Evolutionary conservation across 1,284 basidiomycete species (phyloP), one percentile per base, ranked within the genome.

Genomic region (Marasmius oreades): DNA sequence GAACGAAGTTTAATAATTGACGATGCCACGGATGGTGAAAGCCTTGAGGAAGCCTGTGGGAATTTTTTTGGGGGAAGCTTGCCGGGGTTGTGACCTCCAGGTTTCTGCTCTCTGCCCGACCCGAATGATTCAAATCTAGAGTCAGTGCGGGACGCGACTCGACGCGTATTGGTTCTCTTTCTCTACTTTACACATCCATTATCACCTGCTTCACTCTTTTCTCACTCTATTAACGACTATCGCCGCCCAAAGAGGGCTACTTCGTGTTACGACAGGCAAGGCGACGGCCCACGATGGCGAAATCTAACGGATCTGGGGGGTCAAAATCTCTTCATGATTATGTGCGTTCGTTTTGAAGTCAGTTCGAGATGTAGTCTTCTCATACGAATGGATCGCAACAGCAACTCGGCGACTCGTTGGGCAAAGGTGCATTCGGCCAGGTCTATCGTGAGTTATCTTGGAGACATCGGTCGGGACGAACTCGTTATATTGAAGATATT

Each of bases 331-430:
- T 84, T 59, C 81, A 84, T 73, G 82, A 84, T 66, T 84, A 84
- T 66, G 81, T 84, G 63, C 59, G 80, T 74, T 22, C 18, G 33
- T n/a, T 48, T 31, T 11, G 16, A 31, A 45, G 39, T 47, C 33
- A 42, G 24, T 28, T 45, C n/a, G 22, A 20, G 36, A 43, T 37
- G 33, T 22, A 58, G 45, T 22, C 37, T 52, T 34, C 33, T 24
- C 28, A 24, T 22, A 44, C 10, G 26, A 7, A 22, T 37, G 22
- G 16, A 47, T 54, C 28, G 22, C 33, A 3, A 14, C 48, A 95
- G 90, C 93, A 95, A 92, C 82, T 98, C 45, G 95, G 94, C 28
- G 95, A 98, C 70, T 92, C 90, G 48, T 81, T 98, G 12, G 95
- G 95, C 43, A 93, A 95, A 71, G 95, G 95, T 64, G 95, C 95